Percentiles rank a stretch among this genome's conserved stretches.
Conservation (phyloP, 345 rosid species). For the Odontarrhena argentea region DNA sequence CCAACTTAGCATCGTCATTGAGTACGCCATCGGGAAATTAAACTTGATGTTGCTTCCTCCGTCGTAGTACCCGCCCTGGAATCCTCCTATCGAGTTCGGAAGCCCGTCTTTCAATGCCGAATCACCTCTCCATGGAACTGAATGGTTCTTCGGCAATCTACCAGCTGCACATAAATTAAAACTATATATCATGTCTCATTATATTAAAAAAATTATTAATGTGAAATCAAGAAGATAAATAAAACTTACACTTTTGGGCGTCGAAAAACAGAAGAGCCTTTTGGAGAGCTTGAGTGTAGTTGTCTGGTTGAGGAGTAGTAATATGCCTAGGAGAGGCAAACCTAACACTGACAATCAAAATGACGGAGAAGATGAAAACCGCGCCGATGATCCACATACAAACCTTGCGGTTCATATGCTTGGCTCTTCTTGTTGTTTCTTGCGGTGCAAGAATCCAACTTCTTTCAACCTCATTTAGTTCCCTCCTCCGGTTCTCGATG, state of each 20-base stretch:
- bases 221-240: no score
- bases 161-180: slow-evolving; percentile 56
- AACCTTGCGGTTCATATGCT: slow-evolving; percentile 55
- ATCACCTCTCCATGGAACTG: slow-evolving; percentile 71
- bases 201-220: no score
- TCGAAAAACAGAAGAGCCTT: slow-evolving; percentile 85
- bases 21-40: slow-evolving; percentile 88
- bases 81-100: slow-evolving; percentile 52
- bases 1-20: slow-evolving; percentile 96
- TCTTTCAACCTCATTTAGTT: no score
- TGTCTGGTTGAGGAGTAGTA: slow-evolving; percentile 60
- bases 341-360: slow-evolving; percentile 10
- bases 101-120: slow-evolving; percentile 73
- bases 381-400: slow-evolving; percentile 53
- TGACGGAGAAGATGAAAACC: slow-evolving; percentile 54
- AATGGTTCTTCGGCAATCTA: slow-evolving; percentile 62
- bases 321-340: slow-evolving; percentile 40
- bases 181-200: no score
- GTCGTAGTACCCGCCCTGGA: slow-evolving; percentile 86
- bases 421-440: slow-evolving; percentile 54
- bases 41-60: slow-evolving; percentile 81
- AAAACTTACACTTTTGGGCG: slow-evolving; percentile 80
- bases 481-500: no score
- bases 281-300: slow-evolving; percentile 74
- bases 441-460: slow-evolving; percentile 71